Percentiles rank a stretch among this genome's conserved stretches.
Conservation (phyloP, 2,329 filamentous ascomycete genomes). For the Intubia oerlemansii region DNA sequence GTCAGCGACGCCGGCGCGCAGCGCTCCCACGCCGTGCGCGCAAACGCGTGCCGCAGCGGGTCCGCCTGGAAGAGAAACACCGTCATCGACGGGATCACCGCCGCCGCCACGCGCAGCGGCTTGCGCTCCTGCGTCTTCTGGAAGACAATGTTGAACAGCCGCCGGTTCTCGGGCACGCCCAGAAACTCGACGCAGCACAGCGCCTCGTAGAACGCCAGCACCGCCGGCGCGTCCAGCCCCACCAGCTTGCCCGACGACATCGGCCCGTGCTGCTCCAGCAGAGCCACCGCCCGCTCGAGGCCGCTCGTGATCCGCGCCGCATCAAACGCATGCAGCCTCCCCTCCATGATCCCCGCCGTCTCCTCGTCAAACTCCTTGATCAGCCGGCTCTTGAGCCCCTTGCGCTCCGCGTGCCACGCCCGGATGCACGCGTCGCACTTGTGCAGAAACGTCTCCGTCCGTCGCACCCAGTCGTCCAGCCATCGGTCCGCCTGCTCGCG, state of each 20-base stretch:
- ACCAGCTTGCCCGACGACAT: conserved; percentile 26
- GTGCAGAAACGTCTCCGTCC: conserved; percentile 35
- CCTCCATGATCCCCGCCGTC: conserved; percentile 17
- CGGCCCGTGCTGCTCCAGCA: conserved; percentile 21
- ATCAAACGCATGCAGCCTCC: conserved; percentile 18
- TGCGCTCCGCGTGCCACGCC: conserved; percentile 52
- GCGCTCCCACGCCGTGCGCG: conserved; percentile 43
- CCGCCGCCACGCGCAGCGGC: conserved; percentile 54
- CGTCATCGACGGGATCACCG: conserved; percentile 58
- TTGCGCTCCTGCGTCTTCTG: conserved; percentile 57
- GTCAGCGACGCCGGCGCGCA: conserved; percentile 40
- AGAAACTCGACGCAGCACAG: conserved; percentile 70
- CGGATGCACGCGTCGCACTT: conserved; percentile 50
- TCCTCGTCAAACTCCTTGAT: conserved; percentile 29
- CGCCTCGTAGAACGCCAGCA: conserved; percentile 72
- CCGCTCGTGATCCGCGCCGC: conserved; percentile 13
- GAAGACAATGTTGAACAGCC: conserved; percentile 65
- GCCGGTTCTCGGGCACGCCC: conserved; percentile 25
- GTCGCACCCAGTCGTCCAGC: conserved; percentile 34
- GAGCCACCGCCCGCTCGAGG: conserved; percentile 27
- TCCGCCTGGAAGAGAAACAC: conserved; percentile 66
- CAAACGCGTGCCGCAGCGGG: conserved; percentile 41
- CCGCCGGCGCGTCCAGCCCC: conserved; percentile 30
- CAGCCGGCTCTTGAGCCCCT: conserved; percentile 37
- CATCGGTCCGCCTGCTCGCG: conserved; percentile 37